phyloP scores from a whole-genome alignment of 2,329 filamentous ascomycete species.

The Didymella exigua region DNA sequence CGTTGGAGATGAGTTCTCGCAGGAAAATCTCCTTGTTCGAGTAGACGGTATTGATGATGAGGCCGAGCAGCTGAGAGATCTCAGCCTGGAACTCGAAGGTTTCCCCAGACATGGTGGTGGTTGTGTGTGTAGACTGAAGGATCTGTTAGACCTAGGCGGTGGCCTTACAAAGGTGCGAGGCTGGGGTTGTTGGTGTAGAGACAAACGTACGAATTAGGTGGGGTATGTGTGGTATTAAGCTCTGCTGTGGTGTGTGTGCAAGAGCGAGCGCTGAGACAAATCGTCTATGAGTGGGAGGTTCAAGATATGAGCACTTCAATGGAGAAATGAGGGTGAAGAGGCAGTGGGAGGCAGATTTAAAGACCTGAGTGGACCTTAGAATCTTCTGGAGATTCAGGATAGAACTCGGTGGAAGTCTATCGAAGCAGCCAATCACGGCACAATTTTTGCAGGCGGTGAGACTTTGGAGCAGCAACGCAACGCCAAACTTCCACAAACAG shows the following conservation, averaged over 20 bases:
- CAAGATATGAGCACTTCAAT: constrained; percentile 32
- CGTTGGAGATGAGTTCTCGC: constrained; percentile 97
- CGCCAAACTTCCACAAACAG: constrained; percentile 7
- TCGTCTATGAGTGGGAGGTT: constrained; percentile 24
- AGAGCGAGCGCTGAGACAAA: constrained; percentile 32
- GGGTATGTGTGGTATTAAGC: constrained; percentile 25
- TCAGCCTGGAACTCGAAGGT: constrained; percentile 99
- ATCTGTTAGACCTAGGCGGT: constrained; percentile 17
- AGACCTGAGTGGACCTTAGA: not conserved
- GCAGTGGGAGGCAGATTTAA: constrained; percentile 20
- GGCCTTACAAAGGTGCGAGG: constrained; percentile 14
- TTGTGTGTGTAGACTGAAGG: constrained; percentile 25
- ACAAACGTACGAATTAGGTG: constrained; percentile 33
- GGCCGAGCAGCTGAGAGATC: constrained; percentile 99
- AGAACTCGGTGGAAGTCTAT: constrained; percentile 40
- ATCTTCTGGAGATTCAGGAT: constrained; percentile 43
- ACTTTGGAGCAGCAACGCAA: not conserved
- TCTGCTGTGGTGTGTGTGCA: constrained; percentile 27
- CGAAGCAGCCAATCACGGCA: constrained; percentile 30
- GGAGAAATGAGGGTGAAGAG: constrained; percentile 24
- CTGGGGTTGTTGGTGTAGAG: constrained; percentile 18
- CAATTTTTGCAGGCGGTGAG: not conserved
- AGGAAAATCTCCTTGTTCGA: constrained; percentile 99
- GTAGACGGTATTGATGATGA: constrained; percentile 99
- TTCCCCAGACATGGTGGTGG: constrained; percentile 76